Conservation (phyloP, 805 yeast species). For the Lipomyces lipofer region DNA sequence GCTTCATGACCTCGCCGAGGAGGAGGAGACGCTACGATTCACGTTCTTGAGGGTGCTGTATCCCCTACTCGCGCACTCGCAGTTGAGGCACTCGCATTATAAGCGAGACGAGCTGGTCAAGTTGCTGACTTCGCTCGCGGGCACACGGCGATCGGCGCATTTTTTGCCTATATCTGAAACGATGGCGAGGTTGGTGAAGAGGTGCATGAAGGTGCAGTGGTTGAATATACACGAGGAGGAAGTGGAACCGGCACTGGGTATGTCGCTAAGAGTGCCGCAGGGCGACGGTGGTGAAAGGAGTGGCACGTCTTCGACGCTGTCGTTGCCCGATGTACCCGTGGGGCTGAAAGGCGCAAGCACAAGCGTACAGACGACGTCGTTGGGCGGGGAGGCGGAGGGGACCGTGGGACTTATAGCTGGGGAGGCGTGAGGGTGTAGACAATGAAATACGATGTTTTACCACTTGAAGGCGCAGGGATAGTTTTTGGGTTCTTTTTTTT, state of each 20-base stretch:
- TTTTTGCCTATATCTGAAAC: constrained; percentile 28
- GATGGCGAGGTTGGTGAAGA: constrained; percentile 20
- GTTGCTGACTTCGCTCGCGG: constrained; percentile 51
- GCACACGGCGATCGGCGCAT: constrained; percentile 11
- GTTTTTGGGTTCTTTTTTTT: background rate
- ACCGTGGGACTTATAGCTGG: background rate
- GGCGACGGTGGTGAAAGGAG: no score
- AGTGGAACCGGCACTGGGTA: background rate
- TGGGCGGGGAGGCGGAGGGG: background rate
- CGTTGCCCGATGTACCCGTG: background rate
- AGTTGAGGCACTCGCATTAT: constrained; percentile 57
- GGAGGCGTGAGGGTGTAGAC: background rate
- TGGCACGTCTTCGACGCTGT: background rate
- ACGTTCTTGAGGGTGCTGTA: constrained; percentile 72
- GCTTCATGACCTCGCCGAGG: constrained; percentile 62
- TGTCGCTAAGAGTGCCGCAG: background rate
- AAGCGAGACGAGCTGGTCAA: constrained; percentile 56
- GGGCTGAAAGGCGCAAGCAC: background rate
- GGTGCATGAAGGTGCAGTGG: constrained; percentile 29
- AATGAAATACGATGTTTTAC: no score
- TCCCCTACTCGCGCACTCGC: constrained; percentile 69
- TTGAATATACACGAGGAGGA: background rate
- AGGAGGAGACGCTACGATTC: constrained; percentile 58
- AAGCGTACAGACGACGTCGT: background rate
- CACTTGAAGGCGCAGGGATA: no score